Conservation (phyloP, 352 stramenopile species). For the Globisporangium mamillatum region DNA sequence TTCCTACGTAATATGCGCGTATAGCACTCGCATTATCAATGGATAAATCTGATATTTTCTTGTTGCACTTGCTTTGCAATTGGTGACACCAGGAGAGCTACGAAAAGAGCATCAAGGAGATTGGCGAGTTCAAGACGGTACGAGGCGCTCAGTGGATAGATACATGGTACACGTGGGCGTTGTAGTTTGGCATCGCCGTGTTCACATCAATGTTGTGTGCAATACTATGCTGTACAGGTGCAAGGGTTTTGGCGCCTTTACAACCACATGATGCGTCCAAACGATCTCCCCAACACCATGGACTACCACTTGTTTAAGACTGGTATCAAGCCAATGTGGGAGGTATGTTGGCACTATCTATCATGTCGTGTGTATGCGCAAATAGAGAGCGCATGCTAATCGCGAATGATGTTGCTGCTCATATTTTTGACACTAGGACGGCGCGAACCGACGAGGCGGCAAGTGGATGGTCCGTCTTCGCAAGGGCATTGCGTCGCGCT, state of each 20-base stretch:
- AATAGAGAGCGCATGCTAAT: background rate
- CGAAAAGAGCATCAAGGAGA: conserved; percentile 93
- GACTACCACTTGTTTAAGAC: conserved; percentile 94
- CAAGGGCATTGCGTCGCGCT: conserved; percentile 89
- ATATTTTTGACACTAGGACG: conserved; percentile 35
- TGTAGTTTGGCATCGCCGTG: background rate
- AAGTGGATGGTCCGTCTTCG: conserved; percentile 93
- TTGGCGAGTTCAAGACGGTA: conserved; percentile 91
- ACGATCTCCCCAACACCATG: conserved; percentile 88
- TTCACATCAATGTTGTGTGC: background rate
- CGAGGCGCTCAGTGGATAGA: background rate
- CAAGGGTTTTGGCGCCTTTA: conserved; percentile 94
- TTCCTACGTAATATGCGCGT: background rate
- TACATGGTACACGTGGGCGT: background rate
- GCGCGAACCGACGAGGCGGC: conserved; percentile 85
- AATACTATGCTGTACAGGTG: conserved; percentile 34
- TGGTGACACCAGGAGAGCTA: conserved; percentile 76
- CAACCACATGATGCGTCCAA: conserved; percentile 90
- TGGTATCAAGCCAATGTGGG: conserved; percentile 94
- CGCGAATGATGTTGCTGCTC: background rate
- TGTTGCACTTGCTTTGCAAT: background rate
- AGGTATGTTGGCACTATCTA: conserved; percentile 30
- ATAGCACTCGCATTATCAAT: background rate
- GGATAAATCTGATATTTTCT: background rate
- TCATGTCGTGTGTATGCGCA: background rate